Base-by-base conservation (phyloP, 179 eudicot genomes). In the Beta macrorhiza region DNA sequence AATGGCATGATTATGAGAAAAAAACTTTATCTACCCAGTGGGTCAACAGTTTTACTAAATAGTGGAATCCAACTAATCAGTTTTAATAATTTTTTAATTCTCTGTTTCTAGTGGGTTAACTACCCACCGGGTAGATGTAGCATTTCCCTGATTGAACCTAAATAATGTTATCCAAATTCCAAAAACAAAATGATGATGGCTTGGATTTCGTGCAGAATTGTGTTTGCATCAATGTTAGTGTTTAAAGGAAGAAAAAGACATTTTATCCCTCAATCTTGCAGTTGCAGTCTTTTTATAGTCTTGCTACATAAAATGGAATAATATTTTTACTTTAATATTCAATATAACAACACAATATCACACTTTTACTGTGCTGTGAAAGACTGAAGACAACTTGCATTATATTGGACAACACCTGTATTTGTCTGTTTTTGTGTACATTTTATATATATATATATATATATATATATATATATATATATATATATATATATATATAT, bases 341-440 rank as follows among this genome's bases (percentile, higher is more conserved):
- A 71, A 29, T 16, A 49, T 20, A 80, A 78, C 44, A 74, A 78
- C 80, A 71, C 64, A 78, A 68, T 65, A 79, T 85, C 80, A 82
- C 68, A 25, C 25, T 57, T 7, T 15, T 19, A 78, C 51, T 62
- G 55, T 75, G 75, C 67, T 51, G 67, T 75, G 59, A 25, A 17
- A 61, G 62, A 37, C 9, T 80, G 57, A 72, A 57, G 22, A 61
- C 73, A 68, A 75, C 59, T 69, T 53, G 75, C 49, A 59, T 73
- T 81, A 75, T 75, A 42, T 83, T 83, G 77, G 58, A 79, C 15
- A 61, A 77, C 64, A 61, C 51, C 64, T 29, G 32, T 29, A 29
- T 29, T 29, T 29, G 32, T 29, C 32, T 29, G 32, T 29, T 29
- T 29, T 29, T 29, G 32, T 29, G 32, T 29, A 29, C 32, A 29